Evolutionary conservation across 257 asterid species (phyloP).

Genomic region (Solanum phureja): DNA sequence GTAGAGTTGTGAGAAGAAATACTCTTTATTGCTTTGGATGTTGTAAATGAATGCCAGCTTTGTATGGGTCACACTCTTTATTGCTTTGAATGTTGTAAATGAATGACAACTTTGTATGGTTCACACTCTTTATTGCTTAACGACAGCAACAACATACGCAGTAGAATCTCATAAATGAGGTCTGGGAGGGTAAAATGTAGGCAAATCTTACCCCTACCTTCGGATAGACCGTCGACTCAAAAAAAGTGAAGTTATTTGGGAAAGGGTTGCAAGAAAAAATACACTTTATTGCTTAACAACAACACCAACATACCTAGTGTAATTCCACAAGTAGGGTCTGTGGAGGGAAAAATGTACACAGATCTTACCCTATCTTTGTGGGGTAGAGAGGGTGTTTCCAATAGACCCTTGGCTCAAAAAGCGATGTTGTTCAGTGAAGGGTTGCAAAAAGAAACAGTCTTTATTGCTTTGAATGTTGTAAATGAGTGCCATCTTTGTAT

Average conservation of each 20-base stretch:
- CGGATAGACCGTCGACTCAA: accelerated
- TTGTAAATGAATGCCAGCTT: not conserved
- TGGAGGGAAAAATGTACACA: not conserved
- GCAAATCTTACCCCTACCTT: not conserved
- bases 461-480: not conserved
- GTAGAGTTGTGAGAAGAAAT: not conserved
- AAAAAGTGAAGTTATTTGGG: not conserved
- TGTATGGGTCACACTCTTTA: not conserved
- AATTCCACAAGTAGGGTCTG: not conserved
- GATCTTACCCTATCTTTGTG: not conserved
- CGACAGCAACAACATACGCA: not conserved
- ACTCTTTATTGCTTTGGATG: not conserved
- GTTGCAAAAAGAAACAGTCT: not conserved
- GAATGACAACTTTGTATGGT: not conserved
- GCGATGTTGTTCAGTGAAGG: not conserved
- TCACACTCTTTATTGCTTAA: not conserved
- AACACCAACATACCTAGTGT: not conserved
- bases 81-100: not conserved
- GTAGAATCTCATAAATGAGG: not conserved
- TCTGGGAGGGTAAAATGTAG: not conserved
- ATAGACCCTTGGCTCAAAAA: not conserved
- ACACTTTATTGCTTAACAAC: not conserved
- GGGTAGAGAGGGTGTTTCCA: not conserved
- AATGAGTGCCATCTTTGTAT: not conserved
- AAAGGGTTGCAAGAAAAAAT: not conserved